phyloP scores from a whole-genome alignment of 2,329 filamentous ascomycete species.

The Mycocentrospora acerina region DNA sequence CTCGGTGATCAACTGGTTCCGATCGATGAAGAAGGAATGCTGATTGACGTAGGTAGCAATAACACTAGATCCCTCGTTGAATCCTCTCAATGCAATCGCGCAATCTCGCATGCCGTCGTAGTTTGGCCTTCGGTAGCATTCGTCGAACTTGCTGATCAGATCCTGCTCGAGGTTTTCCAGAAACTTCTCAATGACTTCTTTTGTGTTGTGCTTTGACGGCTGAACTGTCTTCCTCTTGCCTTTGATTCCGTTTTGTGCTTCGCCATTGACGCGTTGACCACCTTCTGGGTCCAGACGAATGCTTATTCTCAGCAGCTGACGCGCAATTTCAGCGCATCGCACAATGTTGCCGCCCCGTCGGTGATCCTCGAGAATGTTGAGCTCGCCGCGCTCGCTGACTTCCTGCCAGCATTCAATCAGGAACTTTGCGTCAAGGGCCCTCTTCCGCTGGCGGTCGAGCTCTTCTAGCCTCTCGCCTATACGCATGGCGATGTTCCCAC shows the following conservation, averaged over 20 bases:
- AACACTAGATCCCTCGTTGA: conserved; percentile 92
- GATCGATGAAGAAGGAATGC: conserved; percentile 98
- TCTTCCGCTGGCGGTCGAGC: conserved; percentile 84
- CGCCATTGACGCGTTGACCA: conserved; percentile 44
- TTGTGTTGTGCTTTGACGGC: conserved; percentile 62
- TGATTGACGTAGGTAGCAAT: conserved; percentile 97
- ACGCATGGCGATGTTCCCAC: conserved; percentile 88
- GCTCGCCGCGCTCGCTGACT: conserved; percentile 83
- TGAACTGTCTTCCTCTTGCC: conserved; percentile 31
- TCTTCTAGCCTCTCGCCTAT: conserved; percentile 94
- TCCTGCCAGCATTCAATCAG: conserved; percentile 96
- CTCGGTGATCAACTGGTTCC: conserved; percentile 86
- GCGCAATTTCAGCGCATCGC: conserved; percentile 87
- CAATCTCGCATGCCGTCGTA: conserved; percentile 99
- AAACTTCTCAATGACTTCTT: conserved; percentile 94
- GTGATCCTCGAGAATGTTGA: conserved; percentile 86
- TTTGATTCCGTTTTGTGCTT: conserved; percentile 54
- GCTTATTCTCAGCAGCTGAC: conserved; percentile 91
- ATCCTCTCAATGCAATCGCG: conserved; percentile 88
- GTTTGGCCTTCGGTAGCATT: conserved; percentile 91
- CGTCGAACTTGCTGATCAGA: conserved; percentile 92
- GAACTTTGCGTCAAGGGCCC: conserved; percentile 91
- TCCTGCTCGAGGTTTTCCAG: conserved; percentile 95
- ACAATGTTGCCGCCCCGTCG: conserved; percentile 88
- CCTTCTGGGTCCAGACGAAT: conserved; percentile 80